Conservation (phyloP, 2,329 filamentous ascomycete species). For the Monosporascus ibericus region DNA sequence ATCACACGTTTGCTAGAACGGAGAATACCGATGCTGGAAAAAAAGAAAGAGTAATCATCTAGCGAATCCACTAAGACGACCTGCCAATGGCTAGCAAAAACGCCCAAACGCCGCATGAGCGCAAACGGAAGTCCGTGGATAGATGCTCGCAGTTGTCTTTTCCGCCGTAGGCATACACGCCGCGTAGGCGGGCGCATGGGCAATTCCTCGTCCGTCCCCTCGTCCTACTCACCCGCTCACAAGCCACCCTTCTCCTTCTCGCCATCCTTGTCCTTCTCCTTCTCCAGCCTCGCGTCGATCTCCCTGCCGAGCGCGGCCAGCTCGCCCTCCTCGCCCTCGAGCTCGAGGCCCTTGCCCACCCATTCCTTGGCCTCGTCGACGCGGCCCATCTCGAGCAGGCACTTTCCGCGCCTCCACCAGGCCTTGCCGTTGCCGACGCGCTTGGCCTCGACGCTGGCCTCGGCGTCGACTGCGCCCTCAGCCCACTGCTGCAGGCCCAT, state of each 20-base stretch:
- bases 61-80: too few relatives aligned
- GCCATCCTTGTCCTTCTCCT: constrained; percentile 26
- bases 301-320: constrained; percentile 59
- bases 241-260: constrained; percentile 1
- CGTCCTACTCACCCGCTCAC: too few relatives aligned
- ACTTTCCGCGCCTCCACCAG: constrained; percentile 85
- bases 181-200: too few relatives aligned
- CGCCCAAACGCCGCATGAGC: background rate
- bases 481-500: constrained; percentile 80
- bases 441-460: constrained; percentile 83
- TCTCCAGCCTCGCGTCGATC: constrained; percentile 43
- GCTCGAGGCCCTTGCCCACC: constrained; percentile 71
- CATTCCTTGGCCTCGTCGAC: constrained; percentile 76
- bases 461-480: constrained; percentile 80
- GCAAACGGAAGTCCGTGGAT: background rate
- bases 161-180: background rate
- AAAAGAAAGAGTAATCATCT: too few relatives aligned
- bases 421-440: constrained; percentile 84
- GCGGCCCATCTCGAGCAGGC: constrained; percentile 84
- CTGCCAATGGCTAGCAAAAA: background rate
- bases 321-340: constrained; percentile 67
- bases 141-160: background rate
- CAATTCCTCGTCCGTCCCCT: too few relatives aligned
- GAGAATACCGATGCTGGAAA: too few relatives aligned
- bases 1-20: too few relatives aligned